Conservation (phyloP, 371 early-diverging fungal genomes). For the Lichtheimia ramosa region DNA sequence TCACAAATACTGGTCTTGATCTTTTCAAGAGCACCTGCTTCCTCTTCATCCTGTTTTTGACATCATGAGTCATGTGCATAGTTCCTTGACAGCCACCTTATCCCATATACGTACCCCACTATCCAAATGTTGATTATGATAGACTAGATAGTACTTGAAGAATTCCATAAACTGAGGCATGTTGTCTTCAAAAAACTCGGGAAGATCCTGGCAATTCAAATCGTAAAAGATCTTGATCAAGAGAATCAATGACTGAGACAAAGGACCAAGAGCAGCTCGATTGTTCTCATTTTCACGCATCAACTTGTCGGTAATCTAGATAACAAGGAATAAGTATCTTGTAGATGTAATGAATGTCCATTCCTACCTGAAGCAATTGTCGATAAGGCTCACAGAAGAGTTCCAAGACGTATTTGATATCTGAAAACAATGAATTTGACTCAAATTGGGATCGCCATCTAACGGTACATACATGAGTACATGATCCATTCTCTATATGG, state of each 20-base stretch:
- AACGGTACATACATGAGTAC: neutral
- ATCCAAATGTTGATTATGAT: conserved; percentile 71
- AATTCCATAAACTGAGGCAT: conserved; percentile 74
- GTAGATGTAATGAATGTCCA: too few species aligned
- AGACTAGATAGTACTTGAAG: conserved; percentile 83
- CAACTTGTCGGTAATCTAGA: conserved; percentile 75
- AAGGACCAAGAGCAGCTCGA: conserved; percentile 58
- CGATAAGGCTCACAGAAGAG: conserved; percentile 81
- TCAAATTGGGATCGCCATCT: conserved; percentile 87
- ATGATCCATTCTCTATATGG: too few species aligned
- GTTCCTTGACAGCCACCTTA: too few species aligned
- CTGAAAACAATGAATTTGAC: conserved; percentile 74
- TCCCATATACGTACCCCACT: conserved; percentile 45
- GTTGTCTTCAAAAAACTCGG: conserved; percentile 95
- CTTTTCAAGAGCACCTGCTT: conserved; percentile 83
- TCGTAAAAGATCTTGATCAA: conserved; percentile 88
- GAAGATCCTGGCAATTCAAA: conserved; percentile 93
- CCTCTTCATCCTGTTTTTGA: conserved; percentile 71
- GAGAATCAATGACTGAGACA: conserved; percentile 76
- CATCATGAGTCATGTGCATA: neutral
- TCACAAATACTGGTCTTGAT: conserved; percentile 90
- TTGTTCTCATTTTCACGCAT: conserved; percentile 72
- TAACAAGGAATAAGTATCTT: neutral
- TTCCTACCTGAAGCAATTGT: conserved; percentile 78
- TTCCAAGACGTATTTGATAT: conserved; percentile 91